These are phyloP conservation scores for Leccinum olivaceopallidum DNA, from an alignment of 768 basidiomycete genomes.

Conservation along the genomic window DNA sequence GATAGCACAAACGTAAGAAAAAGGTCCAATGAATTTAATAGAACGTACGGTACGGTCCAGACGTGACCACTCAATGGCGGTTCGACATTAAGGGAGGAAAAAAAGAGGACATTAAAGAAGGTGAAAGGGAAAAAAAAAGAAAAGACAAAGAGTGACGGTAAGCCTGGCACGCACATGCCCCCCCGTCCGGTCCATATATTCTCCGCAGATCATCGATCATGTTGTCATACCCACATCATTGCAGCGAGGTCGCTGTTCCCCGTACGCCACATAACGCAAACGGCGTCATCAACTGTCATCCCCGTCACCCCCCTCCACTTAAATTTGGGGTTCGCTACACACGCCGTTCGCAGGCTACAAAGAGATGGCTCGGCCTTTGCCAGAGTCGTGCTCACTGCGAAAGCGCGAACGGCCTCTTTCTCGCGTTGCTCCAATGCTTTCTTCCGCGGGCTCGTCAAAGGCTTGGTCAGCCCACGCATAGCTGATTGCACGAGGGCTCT, in stretches of 20 bases:
- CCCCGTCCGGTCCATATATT: conserved; percentile 20
- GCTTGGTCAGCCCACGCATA: conserved; percentile 76
- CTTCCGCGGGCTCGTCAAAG: conserved; percentile 58
- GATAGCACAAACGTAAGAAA: conserved; percentile 20
- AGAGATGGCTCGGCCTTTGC: conserved; percentile 81
- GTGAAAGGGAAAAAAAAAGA: not conserved
- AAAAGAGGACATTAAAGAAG: conserved; percentile 5
- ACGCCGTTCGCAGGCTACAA: conserved; percentile 51
- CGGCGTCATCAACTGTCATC: conserved; percentile 30
- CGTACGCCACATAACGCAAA: conserved; percentile 32
- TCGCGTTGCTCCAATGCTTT: conserved; percentile 46
- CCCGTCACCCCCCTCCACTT: conserved; percentile 19
- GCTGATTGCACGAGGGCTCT: conserved; percentile 77
- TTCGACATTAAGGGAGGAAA: conserved; percentile 20
- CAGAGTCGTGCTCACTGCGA: conserved; percentile 60
- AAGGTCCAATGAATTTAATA: conserved; percentile 20
- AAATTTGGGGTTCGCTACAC: conserved; percentile 27
- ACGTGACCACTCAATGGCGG: conserved; percentile 11
- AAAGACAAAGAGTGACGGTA: conserved; percentile 8
- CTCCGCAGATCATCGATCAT: conserved; percentile 32
- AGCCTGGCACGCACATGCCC: conserved; percentile 10
- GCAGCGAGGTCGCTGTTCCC: conserved; percentile 31
- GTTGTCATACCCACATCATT: conserved; percentile 33
- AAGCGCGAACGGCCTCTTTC: conserved; percentile 66
- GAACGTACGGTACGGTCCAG: conserved; percentile 18